Evolutionary conservation across 805 yeast genomes (phyloP).

Genomic region (Schizosaccharomyces cryophilus): DNA sequence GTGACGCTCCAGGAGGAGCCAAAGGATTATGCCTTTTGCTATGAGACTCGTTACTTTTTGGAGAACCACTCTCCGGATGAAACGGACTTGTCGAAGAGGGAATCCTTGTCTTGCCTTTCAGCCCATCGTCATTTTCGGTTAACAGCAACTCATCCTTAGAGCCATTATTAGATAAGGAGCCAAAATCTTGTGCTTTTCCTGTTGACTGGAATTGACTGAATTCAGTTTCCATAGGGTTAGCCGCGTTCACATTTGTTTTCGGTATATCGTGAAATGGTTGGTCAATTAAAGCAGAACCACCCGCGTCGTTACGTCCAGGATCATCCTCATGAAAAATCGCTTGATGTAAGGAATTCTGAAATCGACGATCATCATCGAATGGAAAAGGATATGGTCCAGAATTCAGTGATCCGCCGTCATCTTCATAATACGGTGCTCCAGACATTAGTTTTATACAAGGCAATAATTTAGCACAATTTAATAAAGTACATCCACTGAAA

Average conservation of each 20-base stretch:
- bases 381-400: background rate
- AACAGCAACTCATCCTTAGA: too few species aligned
- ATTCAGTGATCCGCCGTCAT: background rate
- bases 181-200: background rate
- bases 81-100: background rate
- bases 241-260: background rate
- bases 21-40: background rate
- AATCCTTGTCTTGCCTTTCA: too few species aligned
- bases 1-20: background rate
- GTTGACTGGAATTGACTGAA: background rate
- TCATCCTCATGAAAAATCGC: background rate
- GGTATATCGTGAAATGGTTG: background rate
- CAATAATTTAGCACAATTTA: too few species aligned
- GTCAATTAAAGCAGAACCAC: background rate
- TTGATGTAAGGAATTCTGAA: background rate
- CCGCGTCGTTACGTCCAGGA: background rate
- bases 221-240: background rate
- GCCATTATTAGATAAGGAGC: background rate
- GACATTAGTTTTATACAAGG: background rate
- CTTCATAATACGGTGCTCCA: background rate
- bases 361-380: background rate
- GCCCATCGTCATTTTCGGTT: too few species aligned
- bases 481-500: too few species aligned
- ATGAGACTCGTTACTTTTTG: background rate
- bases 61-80: background rate